Evolutionary conservation across 208 protist genomes (phyloP), one percentile per base, ranked within the genome.

Genomic region (Acanthamoeba castellanii): DNA sequence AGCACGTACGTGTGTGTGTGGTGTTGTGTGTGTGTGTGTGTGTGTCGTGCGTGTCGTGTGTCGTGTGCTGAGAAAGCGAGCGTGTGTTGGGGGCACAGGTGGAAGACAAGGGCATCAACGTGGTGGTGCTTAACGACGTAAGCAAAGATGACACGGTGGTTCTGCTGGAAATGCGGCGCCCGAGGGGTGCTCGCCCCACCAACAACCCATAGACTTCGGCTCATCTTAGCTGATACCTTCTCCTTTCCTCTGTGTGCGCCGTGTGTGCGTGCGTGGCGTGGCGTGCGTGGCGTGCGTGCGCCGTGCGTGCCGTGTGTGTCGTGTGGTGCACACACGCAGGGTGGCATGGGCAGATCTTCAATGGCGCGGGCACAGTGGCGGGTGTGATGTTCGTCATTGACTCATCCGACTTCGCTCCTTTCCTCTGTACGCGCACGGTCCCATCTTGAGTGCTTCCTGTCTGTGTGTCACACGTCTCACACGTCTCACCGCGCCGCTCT

Each of bases 321-420:
- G 37, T 42, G 37, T 42, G 37, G 37, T 5, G n/a, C n/a, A 42
- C 37, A 3, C 37, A 3, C 52, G 18, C 52, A 57, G 52, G 16
- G 14, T 57, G 52, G 52, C 18, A 57, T 20, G 18, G 18, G 11
- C 11, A 57, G 57, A 25, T 9, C 57, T 50, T 30, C 42, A 6
- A 85, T 25, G 76, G 45, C 76, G 76, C 11, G 27, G 5, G 6
- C 9, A 68, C 61, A 68, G 76, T 85, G 42, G 9, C 20, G 16
- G 76, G 76, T 57, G 8, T 85, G 22, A 45, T 85, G 5, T 85
- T 85, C 42, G n/a, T 85, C 18, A 42, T 85, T 20, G 76, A 85
- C 45, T 45, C 76, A 9, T 32, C 34, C 6, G 76, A 85, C 9
- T 85, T 85, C 42, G 18, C 25, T 16, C 27, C 42, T 2, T 85